Evolutionary conservation across 2,329 filamentous ascomycete species (phyloP).

Genomic region (Ophiostoma quercus): DNA sequence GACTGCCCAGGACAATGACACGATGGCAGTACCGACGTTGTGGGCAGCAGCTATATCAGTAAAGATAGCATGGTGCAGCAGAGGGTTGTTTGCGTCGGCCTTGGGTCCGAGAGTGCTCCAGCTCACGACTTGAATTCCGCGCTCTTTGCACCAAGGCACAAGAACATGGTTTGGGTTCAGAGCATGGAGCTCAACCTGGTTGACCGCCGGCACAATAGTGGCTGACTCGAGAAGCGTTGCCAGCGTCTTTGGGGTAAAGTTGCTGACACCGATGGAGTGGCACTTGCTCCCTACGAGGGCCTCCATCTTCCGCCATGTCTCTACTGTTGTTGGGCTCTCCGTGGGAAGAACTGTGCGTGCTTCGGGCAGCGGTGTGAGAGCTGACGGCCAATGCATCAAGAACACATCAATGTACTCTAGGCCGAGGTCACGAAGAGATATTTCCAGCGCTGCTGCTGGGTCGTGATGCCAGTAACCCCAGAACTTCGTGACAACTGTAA

Average conservation of each 20-base stretch:
- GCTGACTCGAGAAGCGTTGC: background rate
- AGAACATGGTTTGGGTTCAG: background rate
- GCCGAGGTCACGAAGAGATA: background rate
- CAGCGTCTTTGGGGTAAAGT: background rate
- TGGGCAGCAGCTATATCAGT: background rate
- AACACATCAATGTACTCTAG: background rate
- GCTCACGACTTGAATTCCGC: background rate
- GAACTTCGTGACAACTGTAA: background rate
- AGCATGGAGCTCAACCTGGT: background rate
- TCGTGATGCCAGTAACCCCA: background rate
- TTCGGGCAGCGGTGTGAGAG: background rate
- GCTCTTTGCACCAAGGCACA: background rate
- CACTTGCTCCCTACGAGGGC: background rate
- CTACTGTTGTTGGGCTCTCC: background rate
- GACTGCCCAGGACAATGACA: background rate
- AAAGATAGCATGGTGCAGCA: background rate
- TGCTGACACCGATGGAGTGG: background rate
- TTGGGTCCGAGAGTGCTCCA: background rate
- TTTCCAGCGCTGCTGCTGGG: background rate
- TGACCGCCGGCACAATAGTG: background rate
- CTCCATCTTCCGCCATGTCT: slow-evolving; percentile 5
- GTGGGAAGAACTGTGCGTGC: background rate
- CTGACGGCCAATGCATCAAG: background rate
- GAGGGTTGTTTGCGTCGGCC: background rate
- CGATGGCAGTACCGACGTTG: background rate